Conservation (phyloP, 768 basidiomycete genomes). For the Psilocybe cyanescens region DNA sequence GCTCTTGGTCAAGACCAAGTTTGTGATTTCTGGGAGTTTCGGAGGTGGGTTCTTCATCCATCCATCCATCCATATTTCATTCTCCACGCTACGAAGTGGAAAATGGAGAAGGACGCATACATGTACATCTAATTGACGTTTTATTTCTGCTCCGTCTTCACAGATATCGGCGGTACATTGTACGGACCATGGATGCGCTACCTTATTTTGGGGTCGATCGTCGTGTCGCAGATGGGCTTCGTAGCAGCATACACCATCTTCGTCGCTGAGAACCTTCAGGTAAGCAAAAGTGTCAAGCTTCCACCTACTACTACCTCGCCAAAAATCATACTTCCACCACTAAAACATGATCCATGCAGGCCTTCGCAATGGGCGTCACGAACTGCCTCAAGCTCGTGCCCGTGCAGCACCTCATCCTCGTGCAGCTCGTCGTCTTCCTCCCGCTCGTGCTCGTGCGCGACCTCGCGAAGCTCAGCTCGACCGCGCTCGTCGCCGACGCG, state of each 20-base stretch:
- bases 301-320: too few species aligned
- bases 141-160: background rate
- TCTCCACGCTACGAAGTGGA: too few species aligned
- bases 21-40: constrained; percentile 89
- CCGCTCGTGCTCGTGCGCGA: constrained; percentile 91
- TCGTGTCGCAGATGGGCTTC: constrained; percentile 89
- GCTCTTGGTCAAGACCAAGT: constrained; percentile 84
- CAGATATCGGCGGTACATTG: constrained; percentile 90
- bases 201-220: constrained; percentile 84
- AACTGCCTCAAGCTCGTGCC: constrained; percentile 70
- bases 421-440: constrained; percentile 85
- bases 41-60: constrained; percentile 63
- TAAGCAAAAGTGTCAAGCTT: constrained; percentile 12
- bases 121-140: background rate
- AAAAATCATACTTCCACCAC: too few species aligned
- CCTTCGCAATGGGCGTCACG: constrained; percentile 83
- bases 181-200: constrained; percentile 96
- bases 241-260: constrained; percentile 94
- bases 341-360: constrained; percentile 36
- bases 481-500: constrained; percentile 90
- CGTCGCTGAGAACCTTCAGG: constrained; percentile 87
- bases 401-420: constrained; percentile 79
- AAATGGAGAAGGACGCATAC: too few species aligned
- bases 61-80: background rate
- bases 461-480: constrained; percentile 91